A percentile compares a stretch with the other conserved stretches of the same genome.
Evolutionary conservation across 2,329 filamentous ascomycete species (phyloP).

Genomic region (Fusarium nematophilum): DNA sequence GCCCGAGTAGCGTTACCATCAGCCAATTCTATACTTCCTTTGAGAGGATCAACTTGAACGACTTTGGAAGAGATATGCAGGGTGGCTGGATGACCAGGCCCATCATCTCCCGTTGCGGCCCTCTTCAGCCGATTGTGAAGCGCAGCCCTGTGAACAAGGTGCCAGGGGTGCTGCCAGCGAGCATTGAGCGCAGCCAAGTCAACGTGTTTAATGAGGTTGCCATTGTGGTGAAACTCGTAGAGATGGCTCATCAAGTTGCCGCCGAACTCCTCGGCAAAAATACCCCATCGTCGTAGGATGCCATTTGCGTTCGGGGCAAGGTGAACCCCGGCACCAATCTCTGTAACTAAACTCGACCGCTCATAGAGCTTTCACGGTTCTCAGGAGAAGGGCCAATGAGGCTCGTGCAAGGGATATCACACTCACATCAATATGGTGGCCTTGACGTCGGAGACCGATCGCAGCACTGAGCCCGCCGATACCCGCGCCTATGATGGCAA

Average conservation of each 20-base stretch:
- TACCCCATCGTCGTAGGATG: constrained; percentile 58
- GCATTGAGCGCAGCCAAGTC: constrained; percentile 50
- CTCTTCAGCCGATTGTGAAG: constrained; percentile 63
- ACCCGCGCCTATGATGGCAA: constrained; percentile 45
- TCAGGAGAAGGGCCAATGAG: too few species aligned
- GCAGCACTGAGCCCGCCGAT: constrained; percentile 62
- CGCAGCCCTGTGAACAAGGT: constrained; percentile 62
- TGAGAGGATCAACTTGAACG: constrained; percentile 53
- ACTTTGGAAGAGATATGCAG: constrained; percentile 57
- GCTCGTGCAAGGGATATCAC: fast-evolving
- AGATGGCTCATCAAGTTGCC: constrained; percentile 50
- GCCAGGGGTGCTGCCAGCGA: constrained; percentile 61
- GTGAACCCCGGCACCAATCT: constrained; percentile 70
- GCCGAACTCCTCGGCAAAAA: constrained; percentile 52
- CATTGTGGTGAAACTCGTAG: constrained; percentile 51
- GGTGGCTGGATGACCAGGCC: constrained; percentile 50
- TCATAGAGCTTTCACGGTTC: constrained; percentile 62
- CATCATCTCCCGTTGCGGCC: constrained; percentile 52
- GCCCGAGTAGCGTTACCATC: constrained; percentile 56
- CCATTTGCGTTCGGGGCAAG: constrained; percentile 71
- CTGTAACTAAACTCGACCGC: constrained; percentile 65
- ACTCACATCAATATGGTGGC: constrained; percentile 53
- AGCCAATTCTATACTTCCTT: constrained; percentile 56
- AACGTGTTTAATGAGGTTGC: constrained; percentile 49
- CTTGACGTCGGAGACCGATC: constrained; percentile 60